Evolutionary conservation across 208 protist genomes (phyloP).

Genomic region (Vickermania ingenoplastis): DNA sequence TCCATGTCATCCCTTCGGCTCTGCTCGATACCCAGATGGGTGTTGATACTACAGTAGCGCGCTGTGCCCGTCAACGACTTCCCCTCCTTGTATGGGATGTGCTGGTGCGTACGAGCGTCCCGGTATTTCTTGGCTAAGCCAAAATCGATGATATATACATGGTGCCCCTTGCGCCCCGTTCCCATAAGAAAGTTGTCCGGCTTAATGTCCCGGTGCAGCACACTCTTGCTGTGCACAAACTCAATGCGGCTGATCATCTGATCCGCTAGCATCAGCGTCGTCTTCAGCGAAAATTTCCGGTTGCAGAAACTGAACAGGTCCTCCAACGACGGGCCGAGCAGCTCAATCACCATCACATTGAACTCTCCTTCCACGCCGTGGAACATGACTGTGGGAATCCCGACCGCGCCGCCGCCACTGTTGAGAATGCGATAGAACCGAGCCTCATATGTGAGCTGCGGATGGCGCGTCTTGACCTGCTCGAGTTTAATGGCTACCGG

Average conservation of each 20-base stretch:
- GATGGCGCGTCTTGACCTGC: constrained; percentile 81
- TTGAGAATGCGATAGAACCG: constrained; percentile 85
- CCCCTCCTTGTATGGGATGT: constrained; percentile 99
- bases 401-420: constrained; percentile 54
- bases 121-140: constrained; percentile 99
- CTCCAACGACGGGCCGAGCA: constrained; percentile 88
- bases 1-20: constrained; percentile 97
- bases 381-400: constrained; percentile 84
- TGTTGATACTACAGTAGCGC: constrained; percentile 99
- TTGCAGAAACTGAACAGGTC: constrained; percentile 88
- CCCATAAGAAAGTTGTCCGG: constrained; percentile 94
- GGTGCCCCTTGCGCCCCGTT: constrained; percentile 76
- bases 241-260: constrained; percentile 88
- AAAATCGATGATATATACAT: constrained; percentile 98
- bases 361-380: constrained; percentile 87
- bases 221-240: constrained; percentile 89
- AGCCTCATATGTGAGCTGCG: constrained; percentile 89
- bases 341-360: constrained; percentile 92
- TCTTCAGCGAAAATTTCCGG: constrained; percentile 86
- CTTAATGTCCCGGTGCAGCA: constrained; percentile 93
- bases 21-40: constrained; percentile 97
- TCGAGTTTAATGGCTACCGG: constrained; percentile 90
- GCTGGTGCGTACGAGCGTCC: constrained; percentile 95
- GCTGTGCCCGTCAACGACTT: constrained; percentile 99
- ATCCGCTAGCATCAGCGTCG: constrained; percentile 88